Conservation (phyloP, 495 filamentous ascomycete species). For the Penicilliopsis zonata region DNA sequence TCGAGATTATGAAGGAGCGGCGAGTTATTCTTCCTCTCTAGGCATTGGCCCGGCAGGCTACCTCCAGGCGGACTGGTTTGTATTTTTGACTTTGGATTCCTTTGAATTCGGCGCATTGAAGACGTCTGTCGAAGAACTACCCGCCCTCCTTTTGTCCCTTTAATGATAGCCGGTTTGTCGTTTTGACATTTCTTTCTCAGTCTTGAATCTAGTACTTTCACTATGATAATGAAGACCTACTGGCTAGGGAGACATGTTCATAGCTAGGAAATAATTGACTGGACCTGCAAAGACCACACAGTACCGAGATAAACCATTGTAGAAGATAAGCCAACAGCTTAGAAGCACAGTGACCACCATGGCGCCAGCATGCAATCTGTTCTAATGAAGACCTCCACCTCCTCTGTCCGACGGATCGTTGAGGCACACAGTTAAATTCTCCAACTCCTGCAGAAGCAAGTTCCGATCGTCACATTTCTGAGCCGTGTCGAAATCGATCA, state of each 20-base stretch:
- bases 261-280: too few species aligned
- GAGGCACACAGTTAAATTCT: constrained; percentile 1
- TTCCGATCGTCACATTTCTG: constrained; percentile 4
- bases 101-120: too few species aligned
- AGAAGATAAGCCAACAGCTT: neutral
- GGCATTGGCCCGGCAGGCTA: neutral
- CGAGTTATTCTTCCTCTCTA: too few species aligned
- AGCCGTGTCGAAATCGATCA: constrained; percentile 28
- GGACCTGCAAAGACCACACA: too few species aligned
- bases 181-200: too few species aligned
- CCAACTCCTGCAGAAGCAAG: constrained; percentile 4
- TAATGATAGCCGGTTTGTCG: too few species aligned
- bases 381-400: constrained; percentile 5
- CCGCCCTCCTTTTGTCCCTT: too few species aligned
- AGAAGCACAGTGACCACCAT: neutral
- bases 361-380: constrained; percentile 15
- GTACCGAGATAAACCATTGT: neutral
- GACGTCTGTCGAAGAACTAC: too few species aligned
- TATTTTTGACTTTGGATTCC: too few species aligned
- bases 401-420: constrained; percentile 4
- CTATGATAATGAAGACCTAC: too few species aligned
- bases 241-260: too few species aligned
- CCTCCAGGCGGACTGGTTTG: neutral
- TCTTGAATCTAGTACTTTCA: too few species aligned
- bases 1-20: constrained; percentile 20